Evolutionary conservation across 2,329 filamentous ascomycete genomes (phyloP).

Genomic region (Curvularia spicifera): DNA sequence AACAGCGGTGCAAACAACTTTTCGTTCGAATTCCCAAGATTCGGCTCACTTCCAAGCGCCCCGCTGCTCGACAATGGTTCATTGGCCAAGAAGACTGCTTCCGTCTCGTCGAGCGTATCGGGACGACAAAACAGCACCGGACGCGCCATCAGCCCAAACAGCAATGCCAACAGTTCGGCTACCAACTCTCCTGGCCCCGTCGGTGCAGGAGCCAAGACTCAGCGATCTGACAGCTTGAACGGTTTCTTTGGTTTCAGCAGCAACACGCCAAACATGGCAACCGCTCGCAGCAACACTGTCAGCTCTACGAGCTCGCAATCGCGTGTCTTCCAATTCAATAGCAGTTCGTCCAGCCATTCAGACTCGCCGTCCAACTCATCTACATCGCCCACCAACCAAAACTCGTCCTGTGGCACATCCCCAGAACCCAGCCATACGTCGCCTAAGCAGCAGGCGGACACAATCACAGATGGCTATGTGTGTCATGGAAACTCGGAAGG

Average conservation of each 20-base stretch:
- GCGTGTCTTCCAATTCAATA: conserved; percentile 60
- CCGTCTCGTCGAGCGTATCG: conserved; percentile 31
- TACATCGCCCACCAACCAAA: conserved; percentile 57
- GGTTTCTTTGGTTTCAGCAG: conserved; percentile 35
- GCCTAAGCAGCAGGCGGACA: conserved; percentile 72
- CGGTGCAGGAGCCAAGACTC: conserved; percentile 44
- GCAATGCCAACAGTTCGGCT: conserved; percentile 32
- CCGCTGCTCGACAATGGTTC: conserved; percentile 60
- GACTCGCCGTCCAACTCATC: conserved; percentile 61
- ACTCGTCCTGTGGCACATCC: conserved; percentile 74
- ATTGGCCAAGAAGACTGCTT: conserved; percentile 39
- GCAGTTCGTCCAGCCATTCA: conserved; percentile 54
- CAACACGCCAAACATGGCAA: conserved; percentile 14
- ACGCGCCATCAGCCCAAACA: conserved; percentile 48
- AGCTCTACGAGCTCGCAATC: conserved; percentile 51
- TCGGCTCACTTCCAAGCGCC: conserved; percentile 72
- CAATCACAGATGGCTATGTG: conserved; percentile 50
- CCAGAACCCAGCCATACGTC: conserved; percentile 78
- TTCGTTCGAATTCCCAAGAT: conserved; percentile 94
- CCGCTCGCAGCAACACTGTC: conserved; percentile 49
- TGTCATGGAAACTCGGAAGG: conserved; percentile 58
- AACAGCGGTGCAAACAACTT: conserved; percentile 80
- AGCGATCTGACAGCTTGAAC: conserved; percentile 46
- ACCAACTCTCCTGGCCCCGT: conserved; percentile 37
- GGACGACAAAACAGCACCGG: conserved; percentile 44